Conservation (phyloP, 1,139 yeast species). For the Blastobotrys elegans region DNA sequence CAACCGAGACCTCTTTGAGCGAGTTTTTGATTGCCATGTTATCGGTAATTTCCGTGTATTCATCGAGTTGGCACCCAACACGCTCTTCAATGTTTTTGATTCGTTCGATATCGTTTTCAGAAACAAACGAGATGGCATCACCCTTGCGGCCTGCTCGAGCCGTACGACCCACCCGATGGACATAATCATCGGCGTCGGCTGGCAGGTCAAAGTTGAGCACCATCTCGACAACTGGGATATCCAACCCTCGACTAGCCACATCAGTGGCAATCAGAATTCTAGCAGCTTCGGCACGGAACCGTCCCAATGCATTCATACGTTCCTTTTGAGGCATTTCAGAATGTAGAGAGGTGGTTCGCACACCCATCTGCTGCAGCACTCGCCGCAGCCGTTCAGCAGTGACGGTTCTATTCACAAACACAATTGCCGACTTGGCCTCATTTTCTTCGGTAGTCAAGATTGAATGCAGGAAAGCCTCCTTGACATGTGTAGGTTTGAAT, state of each 20-base stretch:
- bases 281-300: slow-evolving; percentile 94
- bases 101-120: slow-evolving; percentile 78
- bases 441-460: slow-evolving; percentile 60
- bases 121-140: slow-evolving; percentile 63
- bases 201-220: slow-evolving; percentile 93
- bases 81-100: slow-evolving; percentile 83
- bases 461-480: slow-evolving; percentile 79
- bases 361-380: slow-evolving; percentile 63
- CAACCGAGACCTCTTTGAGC: slow-evolving; percentile 63
- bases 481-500: slow-evolving; percentile 73
- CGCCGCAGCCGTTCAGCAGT: slow-evolving; percentile 86
- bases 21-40: slow-evolving; percentile 69
- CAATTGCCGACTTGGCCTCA: slow-evolving; percentile 64
- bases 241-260: slow-evolving; percentile 95
- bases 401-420: slow-evolving; percentile 84
- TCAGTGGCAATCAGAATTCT: slow-evolving; percentile 90
- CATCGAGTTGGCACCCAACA: slow-evolving; percentile 69
- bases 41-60: slow-evolving; percentile 66
- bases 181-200: slow-evolving; percentile 93
- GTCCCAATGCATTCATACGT: slow-evolving; percentile 81
- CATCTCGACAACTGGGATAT: slow-evolving; percentile 85
- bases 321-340: slow-evolving; percentile 94
- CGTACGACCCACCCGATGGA: slow-evolving; percentile 99
- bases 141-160: slow-evolving; percentile 97
- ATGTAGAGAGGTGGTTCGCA: slow-evolving; percentile 83